Base-by-base conservation (phyloP, 805 yeast genomes). In the Candida patagonica region DNA sequence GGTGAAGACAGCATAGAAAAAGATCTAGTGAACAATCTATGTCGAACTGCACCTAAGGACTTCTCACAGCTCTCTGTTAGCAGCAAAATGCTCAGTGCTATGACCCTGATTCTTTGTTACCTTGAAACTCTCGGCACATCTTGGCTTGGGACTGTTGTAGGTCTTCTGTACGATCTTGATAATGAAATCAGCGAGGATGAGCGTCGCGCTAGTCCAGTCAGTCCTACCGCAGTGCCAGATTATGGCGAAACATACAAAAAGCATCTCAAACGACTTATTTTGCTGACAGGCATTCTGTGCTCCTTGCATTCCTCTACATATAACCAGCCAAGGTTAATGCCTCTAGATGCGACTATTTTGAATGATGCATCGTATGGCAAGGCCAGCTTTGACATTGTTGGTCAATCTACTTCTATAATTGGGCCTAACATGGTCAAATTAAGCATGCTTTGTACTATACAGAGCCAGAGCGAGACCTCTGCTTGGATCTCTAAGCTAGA, bases 71-170 rank as follows among this genome's bases (percentile, higher is more conserved):
- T 42, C 12, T 48, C 45, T 12, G 33, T 43, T 12, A 47, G 46
- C 31, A 45, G 53, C 21, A 46, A 47, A 29, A 42, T 60, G 22
- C 53, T 63, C 36, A 48, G 56, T 9, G 42, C 54, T 24, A 62
- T 60, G 53, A 51, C 63, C 9, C 43, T 57, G 38, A 43, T 60
- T 30, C 48, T 63, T 26, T 52, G 58, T 48, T 63, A 51, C 38
- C 53, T 52, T 40, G 55, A 49, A 41, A 52, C 57, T 13, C 48
- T 51, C 9, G 62, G 54, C 26, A 48, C 48, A 13, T 42, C 50
- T 24, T 59, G 63, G 60, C 51, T 65, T 6, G 66, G 65, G 2
- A 51, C 64, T 5, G 62, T 65, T 5, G 52, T 61, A n/a, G 51
- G 55, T n/a, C 40, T 53, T 17, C 50, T 55, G 8, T 48, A 48